phyloP scores from a whole-genome alignment of 768 basidiomycete species.

The Podaxis sp. region DNA sequence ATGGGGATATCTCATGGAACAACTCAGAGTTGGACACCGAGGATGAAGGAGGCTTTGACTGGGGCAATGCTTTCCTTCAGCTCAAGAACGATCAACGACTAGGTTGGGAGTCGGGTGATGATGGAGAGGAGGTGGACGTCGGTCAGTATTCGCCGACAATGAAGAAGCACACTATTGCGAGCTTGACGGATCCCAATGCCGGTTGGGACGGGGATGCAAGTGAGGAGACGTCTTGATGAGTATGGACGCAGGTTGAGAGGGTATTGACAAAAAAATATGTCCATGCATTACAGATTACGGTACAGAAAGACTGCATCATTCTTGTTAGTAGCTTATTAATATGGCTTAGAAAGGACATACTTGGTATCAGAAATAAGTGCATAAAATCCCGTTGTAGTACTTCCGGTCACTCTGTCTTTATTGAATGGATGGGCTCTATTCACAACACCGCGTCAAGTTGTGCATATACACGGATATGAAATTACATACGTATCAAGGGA shows the following conservation, averaged over 20 bases:
- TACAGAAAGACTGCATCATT: constrained; percentile 28
- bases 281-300: constrained; percentile 27
- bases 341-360: constrained; percentile 18
- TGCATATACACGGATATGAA: constrained; percentile 1
- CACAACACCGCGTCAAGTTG: background rate
- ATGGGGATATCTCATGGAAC: constrained; percentile 43
- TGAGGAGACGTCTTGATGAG: constrained; percentile 26
- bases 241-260: background rate
- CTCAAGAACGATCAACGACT: constrained; percentile 12
- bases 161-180: constrained; percentile 15
- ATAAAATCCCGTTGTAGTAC: background rate
- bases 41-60: constrained; percentile 24
- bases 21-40: constrained; percentile 37
- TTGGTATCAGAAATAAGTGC: constrained; percentile 32
- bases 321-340: background rate
- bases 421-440: constrained; percentile 24
- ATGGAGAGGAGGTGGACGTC: constrained; percentile 14
- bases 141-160: constrained; percentile 5
- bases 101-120: constrained; percentile 18
- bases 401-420: constrained; percentile 15
- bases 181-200: constrained; percentile 33
- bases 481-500: constrained; percentile 75
- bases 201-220: constrained; percentile 50
- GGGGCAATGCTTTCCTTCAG: constrained; percentile 21
- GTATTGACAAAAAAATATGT: constrained; percentile 18